Percentiles rank a stretch among this genome's conserved stretches.
phyloP scores from a whole-genome alignment of 257 asterid genomes.

The Gardenia jasminoides region DNA sequence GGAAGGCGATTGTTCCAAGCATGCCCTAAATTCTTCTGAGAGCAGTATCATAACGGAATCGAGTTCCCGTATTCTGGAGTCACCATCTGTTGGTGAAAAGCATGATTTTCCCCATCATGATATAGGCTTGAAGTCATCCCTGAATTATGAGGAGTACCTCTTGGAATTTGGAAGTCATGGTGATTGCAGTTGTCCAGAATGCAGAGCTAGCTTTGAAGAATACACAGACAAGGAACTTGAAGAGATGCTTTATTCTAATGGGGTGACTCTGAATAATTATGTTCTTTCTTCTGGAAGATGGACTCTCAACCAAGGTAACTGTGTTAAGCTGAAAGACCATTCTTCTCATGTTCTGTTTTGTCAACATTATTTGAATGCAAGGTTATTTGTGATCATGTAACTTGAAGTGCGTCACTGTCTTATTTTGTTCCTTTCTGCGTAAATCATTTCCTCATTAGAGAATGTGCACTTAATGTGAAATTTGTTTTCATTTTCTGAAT shows the following conservation, averaged over 20 bases:
- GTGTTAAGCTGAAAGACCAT: background rate
- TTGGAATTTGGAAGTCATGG: conserved; percentile 32
- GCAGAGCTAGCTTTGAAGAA: conserved; percentile 19
- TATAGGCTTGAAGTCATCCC: conserved; percentile 23
- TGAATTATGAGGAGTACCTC: conserved; percentile 40
- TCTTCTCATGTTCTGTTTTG: background rate
- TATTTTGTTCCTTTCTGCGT: background rate
- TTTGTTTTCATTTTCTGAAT: conserved; percentile 19
- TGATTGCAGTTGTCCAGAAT: conserved; percentile 42
- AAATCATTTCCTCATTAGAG: background rate
- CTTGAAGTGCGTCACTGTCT: background rate
- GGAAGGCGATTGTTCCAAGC: conserved; percentile 26
- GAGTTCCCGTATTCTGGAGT: conserved; percentile 20
- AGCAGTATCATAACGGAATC: conserved; percentile 33
- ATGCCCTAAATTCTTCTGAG: conserved; percentile 36
- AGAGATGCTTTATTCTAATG: conserved; percentile 34
- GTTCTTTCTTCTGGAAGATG: conserved; percentile 75
- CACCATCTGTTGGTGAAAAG: conserved; percentile 6
- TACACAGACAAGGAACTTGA: conserved; percentile 43
- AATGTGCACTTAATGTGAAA: background rate
- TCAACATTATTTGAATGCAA: background rate
- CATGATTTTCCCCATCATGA: conserved; percentile 15
- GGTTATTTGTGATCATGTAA: background rate
- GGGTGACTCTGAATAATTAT: conserved; percentile 28
- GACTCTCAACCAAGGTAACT: conserved; percentile 49